Evolutionary conservation across 768 basidiomycete species (phyloP), one percentile per base, ranked within the genome.

Genomic region (Crucibulum laeve): DNA sequence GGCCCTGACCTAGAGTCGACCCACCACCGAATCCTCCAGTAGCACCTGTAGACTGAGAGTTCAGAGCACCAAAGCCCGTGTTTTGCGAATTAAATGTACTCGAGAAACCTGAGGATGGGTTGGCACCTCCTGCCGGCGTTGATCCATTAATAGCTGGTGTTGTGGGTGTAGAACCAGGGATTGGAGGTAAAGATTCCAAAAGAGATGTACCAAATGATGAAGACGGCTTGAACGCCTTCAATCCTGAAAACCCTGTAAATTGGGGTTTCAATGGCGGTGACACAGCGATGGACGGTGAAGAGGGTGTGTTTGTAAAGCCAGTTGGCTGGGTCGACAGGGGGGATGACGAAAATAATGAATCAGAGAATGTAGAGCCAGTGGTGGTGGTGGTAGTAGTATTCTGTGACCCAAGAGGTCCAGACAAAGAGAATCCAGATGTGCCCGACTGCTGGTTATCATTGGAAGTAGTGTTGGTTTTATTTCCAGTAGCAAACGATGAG

Each of bases 201-300:
- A 92, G 58, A 13, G 80, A 78, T 25, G 85, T 81, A 23, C 90
- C 90, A 56, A 92, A 92, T 32, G 77, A 82, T 2, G 83, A 86
- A 2, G 82, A 74, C 2, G 90, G 90, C 55, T 90, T 89, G 71
- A 92, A 92, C 4, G 86, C 78, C 57, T 85, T 89, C 50, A 90
- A 59, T 4, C 82, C 84, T 19, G 73, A 68, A 30, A 77, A 72
- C 3, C 77, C 77, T 14, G 76, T 78, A 21, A 67, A 50, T 41
- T 79, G 77, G 4, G 74, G 58, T 45, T 71, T 68, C 24, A 77
- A 40, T 6, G 63, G 48, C n/a, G 60, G 46, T n/a, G 56, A 40
- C 22, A 50, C 47, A 33, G 8, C 10, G 35, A 54, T 21, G 18
- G 61, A 46, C 8, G 61, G 42, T n/a, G 68, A 56, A 14, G 61